Conservation (phyloP, 306 rosid species). For the Gastrolobium villosum region DNA sequence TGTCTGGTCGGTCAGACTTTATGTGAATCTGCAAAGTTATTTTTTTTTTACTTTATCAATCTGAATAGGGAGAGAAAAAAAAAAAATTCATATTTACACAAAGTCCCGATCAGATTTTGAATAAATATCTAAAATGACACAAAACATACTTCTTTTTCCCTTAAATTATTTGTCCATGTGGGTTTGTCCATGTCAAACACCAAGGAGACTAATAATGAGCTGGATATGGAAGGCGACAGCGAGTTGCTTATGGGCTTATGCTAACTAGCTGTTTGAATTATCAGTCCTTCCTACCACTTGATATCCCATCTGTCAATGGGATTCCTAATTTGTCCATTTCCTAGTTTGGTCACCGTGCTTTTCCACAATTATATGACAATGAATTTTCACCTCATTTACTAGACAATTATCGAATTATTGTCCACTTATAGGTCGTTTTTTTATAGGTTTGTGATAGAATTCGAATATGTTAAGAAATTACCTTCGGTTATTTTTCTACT, state of each 20-base stretch:
- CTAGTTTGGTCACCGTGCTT: slow-evolving; percentile 25
- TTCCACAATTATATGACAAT: slow-evolving; percentile 24
- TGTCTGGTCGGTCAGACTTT: too few relatives aligned
- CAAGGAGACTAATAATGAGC: slow-evolving; percentile 65
- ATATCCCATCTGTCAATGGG: background rate
- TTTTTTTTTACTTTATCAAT: too few relatives aligned
- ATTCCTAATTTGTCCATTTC: slow-evolving; percentile 43
- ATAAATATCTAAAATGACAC: too few relatives aligned
- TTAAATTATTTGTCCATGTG: slow-evolving; percentile 67
- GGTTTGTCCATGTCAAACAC: slow-evolving; percentile 67
- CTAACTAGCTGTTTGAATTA: slow-evolving; percentile 47
- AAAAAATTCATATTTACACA: too few relatives aligned
- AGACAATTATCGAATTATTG: background rate
- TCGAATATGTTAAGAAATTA: background rate
- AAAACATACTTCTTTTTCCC: too few relatives aligned
- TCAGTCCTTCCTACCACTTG: slow-evolving; percentile 54
- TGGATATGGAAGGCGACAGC: slow-evolving; percentile 69
- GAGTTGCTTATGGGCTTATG: slow-evolving; percentile 10
- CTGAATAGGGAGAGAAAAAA: too few relatives aligned
- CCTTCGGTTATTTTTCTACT: background rate
- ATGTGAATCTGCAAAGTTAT: too few relatives aligned
- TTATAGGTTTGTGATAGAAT: background rate
- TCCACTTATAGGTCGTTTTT: background rate
- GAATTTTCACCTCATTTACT: slow-evolving; percentile 29
- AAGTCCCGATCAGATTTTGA: too few relatives aligned